These are phyloP conservation scores for Biscogniauxia sp. DNA, from an alignment of 2,329 filamentous ascomycete genomes.

Conservation along the genomic window DNA sequence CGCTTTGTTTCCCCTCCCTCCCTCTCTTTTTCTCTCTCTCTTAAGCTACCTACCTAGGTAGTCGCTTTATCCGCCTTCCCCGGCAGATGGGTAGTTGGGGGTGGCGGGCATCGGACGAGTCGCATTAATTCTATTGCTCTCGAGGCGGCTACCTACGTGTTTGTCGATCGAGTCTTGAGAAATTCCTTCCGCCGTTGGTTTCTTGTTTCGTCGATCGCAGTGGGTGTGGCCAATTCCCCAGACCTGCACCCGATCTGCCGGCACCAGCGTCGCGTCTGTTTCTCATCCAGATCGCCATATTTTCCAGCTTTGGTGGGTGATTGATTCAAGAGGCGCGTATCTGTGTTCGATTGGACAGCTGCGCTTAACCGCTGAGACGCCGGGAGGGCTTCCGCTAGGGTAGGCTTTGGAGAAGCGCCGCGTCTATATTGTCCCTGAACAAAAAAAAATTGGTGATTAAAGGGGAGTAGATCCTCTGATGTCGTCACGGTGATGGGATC, in stretches of 20 bases:
- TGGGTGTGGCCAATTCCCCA: constrained; percentile 8
- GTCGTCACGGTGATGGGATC: not conserved
- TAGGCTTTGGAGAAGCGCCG: constrained; percentile 19
- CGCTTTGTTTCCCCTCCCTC: not conserved
- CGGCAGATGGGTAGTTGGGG: constrained; percentile 5
- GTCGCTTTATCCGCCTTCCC: not conserved
- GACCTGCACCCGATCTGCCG: not conserved
- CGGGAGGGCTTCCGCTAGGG: constrained; percentile 20
- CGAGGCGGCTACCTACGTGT: constrained; percentile 11
- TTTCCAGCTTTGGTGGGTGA: not conserved
- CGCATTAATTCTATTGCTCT: constrained; percentile 3
- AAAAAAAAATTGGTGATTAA: not conserved
- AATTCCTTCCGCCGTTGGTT: constrained; percentile 7
- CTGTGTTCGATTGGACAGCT: constrained; percentile 17
- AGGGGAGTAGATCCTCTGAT: not conserved
- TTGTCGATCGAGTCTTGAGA: constrained; percentile 6
- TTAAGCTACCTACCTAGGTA: too few species aligned
- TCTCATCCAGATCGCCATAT: not conserved
- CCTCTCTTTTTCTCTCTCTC: too few species aligned
- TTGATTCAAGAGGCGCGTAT: not conserved
- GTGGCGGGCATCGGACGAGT: not conserved
- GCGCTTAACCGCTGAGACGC: constrained; percentile 20
- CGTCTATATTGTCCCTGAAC: not conserved
- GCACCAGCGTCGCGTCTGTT: not conserved
- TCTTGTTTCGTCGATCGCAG: constrained; percentile 12